These are phyloP conservation scores for Aspergillus glaucus DNA, from an alignment of 2,329 filamentous ascomycete genomes.

Conservation along the genomic window DNA sequence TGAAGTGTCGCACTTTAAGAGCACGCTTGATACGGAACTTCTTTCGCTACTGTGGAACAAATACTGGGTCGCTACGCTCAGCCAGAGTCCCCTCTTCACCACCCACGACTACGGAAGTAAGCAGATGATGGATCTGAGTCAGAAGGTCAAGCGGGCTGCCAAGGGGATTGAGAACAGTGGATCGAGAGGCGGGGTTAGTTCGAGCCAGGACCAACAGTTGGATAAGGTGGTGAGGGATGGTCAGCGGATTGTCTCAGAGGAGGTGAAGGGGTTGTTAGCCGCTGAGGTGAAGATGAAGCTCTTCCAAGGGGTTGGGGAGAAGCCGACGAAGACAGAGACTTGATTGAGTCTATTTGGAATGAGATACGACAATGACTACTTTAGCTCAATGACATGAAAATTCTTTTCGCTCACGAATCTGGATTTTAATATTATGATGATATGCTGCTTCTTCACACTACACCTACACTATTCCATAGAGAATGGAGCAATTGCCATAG, in stretches of 20 bases:
- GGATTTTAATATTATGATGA: too few species aligned
- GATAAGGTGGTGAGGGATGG: slow-evolving; percentile 52
- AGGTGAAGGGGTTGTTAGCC: slow-evolving; percentile 41
- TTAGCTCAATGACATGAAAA: too few species aligned
- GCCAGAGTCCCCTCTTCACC: slow-evolving; percentile 80
- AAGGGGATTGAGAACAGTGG: slow-evolving; percentile 30
- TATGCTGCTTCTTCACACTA: too few species aligned
- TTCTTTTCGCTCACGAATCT: too few species aligned
- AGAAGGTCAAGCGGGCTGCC: slow-evolving; percentile 68
- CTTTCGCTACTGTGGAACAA: slow-evolving; percentile 95
- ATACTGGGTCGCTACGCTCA: slow-evolving; percentile 90
- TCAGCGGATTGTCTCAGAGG: slow-evolving; percentile 53
- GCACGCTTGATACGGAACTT: slow-evolving; percentile 77
- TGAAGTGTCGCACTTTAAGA: slow-evolving; percentile 91
- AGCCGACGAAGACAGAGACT: slow-evolving; percentile 9
- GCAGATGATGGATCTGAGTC: slow-evolving; percentile 81
- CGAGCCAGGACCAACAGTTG: slow-evolving; percentile 40
- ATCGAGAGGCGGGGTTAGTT: slow-evolving; percentile 21
- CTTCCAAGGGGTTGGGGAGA: slow-evolving; percentile 39
- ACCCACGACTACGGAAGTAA: slow-evolving; percentile 91
- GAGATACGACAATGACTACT: too few species aligned
- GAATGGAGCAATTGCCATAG: too few species aligned
- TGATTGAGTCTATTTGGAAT: slow-evolving; percentile 2
- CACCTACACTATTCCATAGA: too few species aligned
- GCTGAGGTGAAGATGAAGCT: slow-evolving; percentile 48